phyloP scores from a whole-genome alignment of 441 rosid species.

The Euphorbia schlechtendalii region DNA sequence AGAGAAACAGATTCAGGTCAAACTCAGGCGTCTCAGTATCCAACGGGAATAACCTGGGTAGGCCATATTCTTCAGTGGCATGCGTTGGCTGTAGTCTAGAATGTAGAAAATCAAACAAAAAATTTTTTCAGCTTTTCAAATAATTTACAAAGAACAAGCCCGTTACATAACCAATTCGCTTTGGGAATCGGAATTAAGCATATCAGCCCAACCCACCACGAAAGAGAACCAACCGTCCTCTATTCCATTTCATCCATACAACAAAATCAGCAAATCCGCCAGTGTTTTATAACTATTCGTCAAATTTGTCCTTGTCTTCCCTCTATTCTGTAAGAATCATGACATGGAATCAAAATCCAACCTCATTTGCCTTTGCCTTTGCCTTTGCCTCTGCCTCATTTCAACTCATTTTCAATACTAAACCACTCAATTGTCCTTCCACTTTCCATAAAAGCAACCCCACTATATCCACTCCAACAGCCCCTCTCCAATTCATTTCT shows the following conservation, averaged over 20 bases:
- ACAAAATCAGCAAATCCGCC: neutral
- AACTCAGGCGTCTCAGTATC: no score
- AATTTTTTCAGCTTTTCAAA: no score
- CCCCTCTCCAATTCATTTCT: neutral
- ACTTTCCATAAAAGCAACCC: neutral
- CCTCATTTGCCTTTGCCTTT: no score
- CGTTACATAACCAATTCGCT: no score
- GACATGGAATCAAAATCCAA: conserved; percentile 16
- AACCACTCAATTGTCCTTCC: neutral
- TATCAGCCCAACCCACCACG: neutral
- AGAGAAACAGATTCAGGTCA: no score
- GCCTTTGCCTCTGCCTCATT: conserved; percentile 4
- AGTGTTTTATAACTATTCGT: neutral
- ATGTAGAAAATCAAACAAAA: no score
- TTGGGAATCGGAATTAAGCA: neutral
- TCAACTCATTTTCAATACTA: neutral
- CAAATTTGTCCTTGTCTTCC: conserved; percentile 6
- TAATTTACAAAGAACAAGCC: no score
- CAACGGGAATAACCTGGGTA: no score
- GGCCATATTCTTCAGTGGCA: no score
- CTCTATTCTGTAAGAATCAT: conserved; percentile 12
- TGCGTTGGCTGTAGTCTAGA: no score
- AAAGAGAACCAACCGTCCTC: neutral
- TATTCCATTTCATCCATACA: no score
- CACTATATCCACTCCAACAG: no score